phyloP scores from a whole-genome alignment of 306 rosid species.

The Cercis canadensis region DNA sequence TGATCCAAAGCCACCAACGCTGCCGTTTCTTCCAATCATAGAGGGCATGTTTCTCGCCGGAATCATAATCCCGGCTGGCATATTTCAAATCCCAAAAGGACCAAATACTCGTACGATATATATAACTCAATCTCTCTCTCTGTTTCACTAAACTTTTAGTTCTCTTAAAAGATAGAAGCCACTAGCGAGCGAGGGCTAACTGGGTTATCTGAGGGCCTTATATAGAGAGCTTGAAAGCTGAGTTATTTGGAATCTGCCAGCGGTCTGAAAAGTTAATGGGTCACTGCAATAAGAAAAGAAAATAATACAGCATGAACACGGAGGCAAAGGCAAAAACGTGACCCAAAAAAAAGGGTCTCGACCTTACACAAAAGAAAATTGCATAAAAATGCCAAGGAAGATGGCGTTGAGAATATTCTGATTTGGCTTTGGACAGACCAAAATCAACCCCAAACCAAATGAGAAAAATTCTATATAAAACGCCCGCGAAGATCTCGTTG shows the following conservation, averaged over 20 bases:
- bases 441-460: conserved; percentile 36
- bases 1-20: conserved; percentile 63
- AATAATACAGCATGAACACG: not conserved
- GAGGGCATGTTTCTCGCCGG: conserved; percentile 65
- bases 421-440: conserved; percentile 34
- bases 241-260: conserved; percentile 25
- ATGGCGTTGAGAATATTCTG: conserved; percentile 40
- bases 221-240: conserved; percentile 6
- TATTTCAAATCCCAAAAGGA: conserved; percentile 40
- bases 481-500: conserved; percentile 65
- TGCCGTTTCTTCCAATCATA: conserved; percentile 55
- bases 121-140: not conserved
- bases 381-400: conserved; percentile 19
- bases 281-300: conserved; percentile 24
- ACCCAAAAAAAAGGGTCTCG: not conserved
- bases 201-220: not conserved
- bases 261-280: not conserved
- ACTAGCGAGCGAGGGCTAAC: not conserved
- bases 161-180: too few species aligned
- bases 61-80: conserved; percentile 70
- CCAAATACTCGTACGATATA: not conserved
- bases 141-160: not conserved
- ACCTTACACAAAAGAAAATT: not conserved
- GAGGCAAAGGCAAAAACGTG: conserved; percentile 17
- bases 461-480: conserved; percentile 15